Percentiles rank a stretch among this genome's conserved stretches.
Conservation (phyloP, 331 rosid species). For the Quercus tomentella region DNA sequence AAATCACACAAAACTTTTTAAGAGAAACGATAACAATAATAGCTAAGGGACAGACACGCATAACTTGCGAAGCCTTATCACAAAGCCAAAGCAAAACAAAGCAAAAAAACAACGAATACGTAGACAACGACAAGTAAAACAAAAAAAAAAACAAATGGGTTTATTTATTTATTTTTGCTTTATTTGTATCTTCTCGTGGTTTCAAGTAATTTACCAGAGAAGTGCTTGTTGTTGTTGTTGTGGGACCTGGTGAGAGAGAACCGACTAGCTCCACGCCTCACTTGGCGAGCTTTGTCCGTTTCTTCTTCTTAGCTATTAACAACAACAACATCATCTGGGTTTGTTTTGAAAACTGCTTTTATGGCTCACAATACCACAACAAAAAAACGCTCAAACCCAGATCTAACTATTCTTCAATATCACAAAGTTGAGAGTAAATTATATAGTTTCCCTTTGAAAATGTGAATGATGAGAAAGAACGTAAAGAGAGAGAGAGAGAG, state of each 20-base stretch:
- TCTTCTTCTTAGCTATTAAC: slow-evolving; percentile 3
- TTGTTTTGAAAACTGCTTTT: slow-evolving; percentile 9
- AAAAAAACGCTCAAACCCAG: slow-evolving; percentile 6
- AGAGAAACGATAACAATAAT: slow-evolving; percentile 6
- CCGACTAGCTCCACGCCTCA: slow-evolving; percentile 46
- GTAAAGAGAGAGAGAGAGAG: too few species aligned
- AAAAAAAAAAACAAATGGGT: background rate
- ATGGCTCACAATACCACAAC: slow-evolving; percentile 13
- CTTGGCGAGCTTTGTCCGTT: slow-evolving; percentile 46
- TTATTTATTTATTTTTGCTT: slow-evolving; percentile 25
- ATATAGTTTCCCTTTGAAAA: too few species aligned
- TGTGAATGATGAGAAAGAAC: too few species aligned
- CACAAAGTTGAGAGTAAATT: too few species aligned
- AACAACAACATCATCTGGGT: slow-evolving; percentile 8
- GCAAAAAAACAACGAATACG: slow-evolving; percentile 4
- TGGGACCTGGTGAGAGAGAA: slow-evolving; percentile 24
- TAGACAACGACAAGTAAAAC: slow-evolving; percentile 45
- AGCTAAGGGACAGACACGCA: slow-evolving; percentile 24
- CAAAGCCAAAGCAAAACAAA: slow-evolving; percentile 6
- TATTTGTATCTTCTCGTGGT: background rate
- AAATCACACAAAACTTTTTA: background rate
- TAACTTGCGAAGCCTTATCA: slow-evolving; percentile 40
- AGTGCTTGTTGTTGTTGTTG: slow-evolving; percentile 1
- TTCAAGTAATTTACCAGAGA: slow-evolving; percentile 34
- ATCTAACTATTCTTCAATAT: background rate